These are phyloP conservation scores for Sporothrix variecibatus DNA, from an alignment of 2,329 filamentous ascomycete genomes.

Conservation along the genomic window DNA sequence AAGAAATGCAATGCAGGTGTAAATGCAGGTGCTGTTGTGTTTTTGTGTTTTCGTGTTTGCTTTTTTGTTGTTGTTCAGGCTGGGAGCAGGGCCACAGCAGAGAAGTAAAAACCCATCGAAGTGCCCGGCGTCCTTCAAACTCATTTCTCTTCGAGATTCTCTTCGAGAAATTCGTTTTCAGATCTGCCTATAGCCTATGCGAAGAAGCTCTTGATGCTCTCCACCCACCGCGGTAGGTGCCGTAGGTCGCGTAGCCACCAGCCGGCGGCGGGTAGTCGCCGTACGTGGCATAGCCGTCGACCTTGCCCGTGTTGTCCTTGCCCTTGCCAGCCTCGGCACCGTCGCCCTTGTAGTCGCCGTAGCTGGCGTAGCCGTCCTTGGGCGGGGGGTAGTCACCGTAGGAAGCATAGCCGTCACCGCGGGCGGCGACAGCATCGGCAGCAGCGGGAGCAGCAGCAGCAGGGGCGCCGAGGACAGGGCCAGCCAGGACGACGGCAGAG, in stretches of 20 bases:
- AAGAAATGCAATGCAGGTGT: neutral
- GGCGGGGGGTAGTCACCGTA: conserved; percentile 25
- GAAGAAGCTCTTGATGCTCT: conserved; percentile 25
- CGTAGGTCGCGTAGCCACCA: conserved; percentile 25
- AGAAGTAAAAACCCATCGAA: no score
- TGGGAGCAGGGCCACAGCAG: no score
- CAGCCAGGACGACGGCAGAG: conserved; percentile 19
- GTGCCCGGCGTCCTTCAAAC: neutral
- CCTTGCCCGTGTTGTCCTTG: neutral
- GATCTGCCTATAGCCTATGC: neutral
- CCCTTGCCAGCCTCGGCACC: neutral
- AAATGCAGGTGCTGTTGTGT: neutral
- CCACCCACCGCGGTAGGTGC: conserved; percentile 27
- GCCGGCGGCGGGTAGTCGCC: conserved; percentile 20
- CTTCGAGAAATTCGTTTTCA: neutral
- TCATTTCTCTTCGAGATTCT: neutral
- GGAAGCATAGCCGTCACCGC: conserved; percentile 19
- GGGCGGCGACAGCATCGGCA: conserved; percentile 17
- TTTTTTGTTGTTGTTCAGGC: neutral
- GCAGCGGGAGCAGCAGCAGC: conserved; percentile 6
- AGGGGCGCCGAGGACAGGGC: conserved; percentile 19
- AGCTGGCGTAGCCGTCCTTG: conserved; percentile 21
- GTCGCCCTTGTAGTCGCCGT: conserved; percentile 23
- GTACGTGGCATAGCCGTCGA: conserved; percentile 25
- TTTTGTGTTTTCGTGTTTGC: neutral